Conservation (phyloP, 768 basidiomycete species). For the Leucosporidium yakuticum region DNA sequence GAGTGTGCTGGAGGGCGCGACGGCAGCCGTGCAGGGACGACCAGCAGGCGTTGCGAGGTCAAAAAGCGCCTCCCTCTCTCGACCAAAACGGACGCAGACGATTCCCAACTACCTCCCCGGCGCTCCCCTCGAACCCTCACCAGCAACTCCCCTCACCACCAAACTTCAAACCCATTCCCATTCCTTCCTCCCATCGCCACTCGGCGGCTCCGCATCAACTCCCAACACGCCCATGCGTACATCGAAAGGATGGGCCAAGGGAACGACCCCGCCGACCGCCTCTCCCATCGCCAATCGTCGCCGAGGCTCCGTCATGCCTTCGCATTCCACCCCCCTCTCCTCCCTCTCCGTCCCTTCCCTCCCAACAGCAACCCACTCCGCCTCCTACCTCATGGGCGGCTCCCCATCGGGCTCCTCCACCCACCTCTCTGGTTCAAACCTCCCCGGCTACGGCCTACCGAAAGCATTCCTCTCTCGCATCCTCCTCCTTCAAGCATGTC, state of each 20-base stretch:
- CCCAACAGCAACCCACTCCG: constrained; percentile 16
- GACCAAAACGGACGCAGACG: constrained; percentile 3
- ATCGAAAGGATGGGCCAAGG: background rate
- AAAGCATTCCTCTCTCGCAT: constrained; percentile 37
- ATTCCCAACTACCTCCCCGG: constrained; percentile 34
- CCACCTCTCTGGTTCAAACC: constrained; percentile 15
- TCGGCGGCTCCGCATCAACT: constrained; percentile 1
- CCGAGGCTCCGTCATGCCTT: background rate
- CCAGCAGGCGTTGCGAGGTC: background rate
- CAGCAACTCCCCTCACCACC: background rate
- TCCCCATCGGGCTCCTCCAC: background rate
- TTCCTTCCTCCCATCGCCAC: constrained; percentile 14
- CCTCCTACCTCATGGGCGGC: constrained; percentile 23
- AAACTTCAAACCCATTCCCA: background rate
- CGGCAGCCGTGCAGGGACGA: background rate
- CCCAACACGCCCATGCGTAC: background rate
- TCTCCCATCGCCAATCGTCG: background rate
- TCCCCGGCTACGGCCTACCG: constrained; percentile 41
- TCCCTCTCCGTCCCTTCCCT: constrained; percentile 27
- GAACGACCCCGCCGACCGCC: background rate
- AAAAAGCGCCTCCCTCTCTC: background rate
- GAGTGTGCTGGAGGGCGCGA: constrained; percentile 4
- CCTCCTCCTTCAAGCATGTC: constrained; percentile 34
- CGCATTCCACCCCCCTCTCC: constrained; percentile 16
- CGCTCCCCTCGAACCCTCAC: constrained; percentile 24